Conservation (phyloP, 2,329 filamentous ascomycete genomes). For the Teratosphaeria pseudoeucalypti region DNA sequence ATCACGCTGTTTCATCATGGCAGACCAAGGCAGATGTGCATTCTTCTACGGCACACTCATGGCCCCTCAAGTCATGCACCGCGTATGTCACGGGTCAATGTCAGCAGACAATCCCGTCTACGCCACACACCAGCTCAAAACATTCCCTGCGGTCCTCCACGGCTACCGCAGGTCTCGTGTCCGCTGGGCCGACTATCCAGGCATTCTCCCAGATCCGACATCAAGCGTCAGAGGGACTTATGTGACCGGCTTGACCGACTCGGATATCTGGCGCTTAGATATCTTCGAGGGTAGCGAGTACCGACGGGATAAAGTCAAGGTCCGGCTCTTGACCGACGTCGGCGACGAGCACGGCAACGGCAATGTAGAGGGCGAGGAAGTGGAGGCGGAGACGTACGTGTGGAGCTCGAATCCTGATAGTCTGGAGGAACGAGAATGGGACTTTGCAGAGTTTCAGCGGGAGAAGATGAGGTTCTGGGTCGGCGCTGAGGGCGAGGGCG, state of each 20-base stretch:
- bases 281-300: constrained; percentile 75
- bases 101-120: constrained; percentile 40
- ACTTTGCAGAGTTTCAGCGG: constrained; percentile 69
- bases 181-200: constrained; percentile 65
- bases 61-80: constrained; percentile 77
- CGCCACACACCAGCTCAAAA: constrained; percentile 42
- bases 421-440: constrained; percentile 73
- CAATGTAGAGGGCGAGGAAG: constrained; percentile 29
- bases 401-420: constrained; percentile 35
- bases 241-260: constrained; percentile 66
- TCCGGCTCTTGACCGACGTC: constrained; percentile 18
- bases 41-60: constrained; percentile 66
- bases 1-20: not conserved
- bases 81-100: constrained; percentile 61
- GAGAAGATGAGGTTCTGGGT: constrained; percentile 60
- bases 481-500: constrained; percentile 35
- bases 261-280: constrained; percentile 66
- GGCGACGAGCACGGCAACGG: constrained; percentile 20
- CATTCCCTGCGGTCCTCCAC: constrained; percentile 66
- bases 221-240: constrained; percentile 60
- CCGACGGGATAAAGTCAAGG: constrained; percentile 40
- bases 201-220: constrained; percentile 44
- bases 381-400: constrained; percentile 42
- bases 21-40: constrained; percentile 32
- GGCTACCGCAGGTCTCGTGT: constrained; percentile 64